These are phyloP conservation scores for Peziza echinospora DNA, from an alignment of 495 filamentous ascomycete species.

Conservation along the genomic window DNA sequence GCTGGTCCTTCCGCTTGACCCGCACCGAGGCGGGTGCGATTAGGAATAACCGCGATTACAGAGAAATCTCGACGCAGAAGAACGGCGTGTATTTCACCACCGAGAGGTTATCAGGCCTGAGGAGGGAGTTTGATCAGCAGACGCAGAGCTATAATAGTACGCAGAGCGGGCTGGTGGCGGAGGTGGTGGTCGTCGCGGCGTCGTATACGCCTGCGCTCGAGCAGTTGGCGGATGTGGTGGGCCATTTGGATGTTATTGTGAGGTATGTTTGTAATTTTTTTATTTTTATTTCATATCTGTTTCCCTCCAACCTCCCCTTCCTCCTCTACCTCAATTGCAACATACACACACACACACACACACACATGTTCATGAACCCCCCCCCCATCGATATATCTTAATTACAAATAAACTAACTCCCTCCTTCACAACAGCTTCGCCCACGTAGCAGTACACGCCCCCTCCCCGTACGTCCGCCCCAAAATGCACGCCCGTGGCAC, in stretches of 20 bases:
- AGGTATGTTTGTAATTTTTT: background rate
- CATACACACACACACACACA: too few species aligned
- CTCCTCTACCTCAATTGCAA: too few species aligned
- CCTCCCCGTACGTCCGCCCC: constrained; percentile 72
- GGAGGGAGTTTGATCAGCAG: constrained; percentile 82
- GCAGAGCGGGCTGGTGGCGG: constrained; percentile 71
- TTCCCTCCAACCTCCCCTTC: too few species aligned
- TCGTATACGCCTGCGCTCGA: constrained; percentile 92
- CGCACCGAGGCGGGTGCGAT: constrained; percentile 82
- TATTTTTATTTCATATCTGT: background rate
- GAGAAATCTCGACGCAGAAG: constrained; percentile 95
- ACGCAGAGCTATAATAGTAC: constrained; percentile 92
- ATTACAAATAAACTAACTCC: background rate
- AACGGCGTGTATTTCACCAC: constrained; percentile 98
- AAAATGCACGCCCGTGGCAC: constrained; percentile 79
- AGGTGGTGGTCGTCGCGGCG: constrained; percentile 80
- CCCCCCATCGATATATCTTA: background rate
- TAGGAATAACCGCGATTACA: constrained; percentile 69
- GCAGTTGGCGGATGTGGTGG: constrained; percentile 64
- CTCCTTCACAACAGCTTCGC: constrained; percentile 44
- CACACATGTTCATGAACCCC: too few species aligned
- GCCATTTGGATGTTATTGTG: constrained; percentile 92
- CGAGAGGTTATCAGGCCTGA: constrained; percentile 52
- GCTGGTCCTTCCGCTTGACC: constrained; percentile 91
- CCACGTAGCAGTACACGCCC: constrained; percentile 83